Evolutionary conservation across 345 rosid genomes (phyloP).

Genomic region (Carallia brachiata): DNA sequence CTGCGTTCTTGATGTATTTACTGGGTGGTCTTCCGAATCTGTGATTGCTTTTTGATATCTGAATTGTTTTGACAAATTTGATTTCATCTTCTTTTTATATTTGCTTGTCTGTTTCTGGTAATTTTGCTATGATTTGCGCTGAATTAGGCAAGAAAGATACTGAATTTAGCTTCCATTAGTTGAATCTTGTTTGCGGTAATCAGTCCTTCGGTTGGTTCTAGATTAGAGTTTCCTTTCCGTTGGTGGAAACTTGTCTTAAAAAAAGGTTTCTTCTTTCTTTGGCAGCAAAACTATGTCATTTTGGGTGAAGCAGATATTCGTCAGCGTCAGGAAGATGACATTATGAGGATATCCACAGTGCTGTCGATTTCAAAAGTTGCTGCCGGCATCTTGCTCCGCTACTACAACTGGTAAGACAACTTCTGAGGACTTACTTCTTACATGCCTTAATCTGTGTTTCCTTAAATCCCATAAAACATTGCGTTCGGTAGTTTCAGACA

Average conservation of each 20-base stretch:
- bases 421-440: background rate
- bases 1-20: no score
- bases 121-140: no score
- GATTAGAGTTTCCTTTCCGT: background rate
- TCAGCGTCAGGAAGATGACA: constrained; percentile 29
- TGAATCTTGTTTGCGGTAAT: no score
- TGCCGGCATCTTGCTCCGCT: constrained; percentile 29
- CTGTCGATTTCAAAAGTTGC: constrained; percentile 33
- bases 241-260: no score
- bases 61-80: no score
- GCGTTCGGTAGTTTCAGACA: background rate
- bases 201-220: no score
- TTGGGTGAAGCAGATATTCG: constrained; percentile 28
- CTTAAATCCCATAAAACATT: background rate
- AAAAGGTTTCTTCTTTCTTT: background rate
- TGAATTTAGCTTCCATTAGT: no score
- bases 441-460: background rate
- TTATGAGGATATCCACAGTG: constrained; percentile 27
- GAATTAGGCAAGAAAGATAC: no score
- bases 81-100: no score
- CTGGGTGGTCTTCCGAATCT: no score
- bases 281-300: constrained; percentile 30
- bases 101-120: no score
- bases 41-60: no score
- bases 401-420: constrained; percentile 29